Evolutionary conservation across 2,329 filamentous ascomycete species (phyloP), one percentile per base, ranked within the genome.

Genomic region (Pseudogymnoascus sp.): DNA sequence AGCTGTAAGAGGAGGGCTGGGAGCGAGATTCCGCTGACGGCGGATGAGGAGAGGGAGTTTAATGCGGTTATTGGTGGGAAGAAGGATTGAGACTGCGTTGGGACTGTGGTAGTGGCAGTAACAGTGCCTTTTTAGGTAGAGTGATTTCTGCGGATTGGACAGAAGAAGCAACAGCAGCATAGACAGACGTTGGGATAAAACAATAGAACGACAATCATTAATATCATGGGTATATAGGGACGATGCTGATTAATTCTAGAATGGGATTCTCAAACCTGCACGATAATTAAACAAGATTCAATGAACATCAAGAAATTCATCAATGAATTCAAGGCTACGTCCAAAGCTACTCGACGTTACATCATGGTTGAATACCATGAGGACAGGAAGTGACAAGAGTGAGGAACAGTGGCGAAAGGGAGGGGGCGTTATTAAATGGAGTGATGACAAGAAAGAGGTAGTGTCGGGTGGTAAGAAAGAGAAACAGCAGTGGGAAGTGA

Each of bases 11-110:
- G 65, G 38, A 68, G 71, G 21, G 61, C 38, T 6, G 71, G 70
- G 7, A 41, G 19, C 2, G 69, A 69, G 61, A 68, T 38, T 21
- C 49, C 64, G 3, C 43, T 70, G 7, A 67, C 63, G n/a, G 62
- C 12, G 10, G 68, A 68, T 23, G 70, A 72, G 63, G 68, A 72
- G 68, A 64, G 63, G 55, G 64, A 68, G 37, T 64, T 71, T 55
- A 69, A 59, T 45, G 61, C 35, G 45, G 59, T 19, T 11, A 66
- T 66, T 6, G 65, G 70, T 37, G 55, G 55, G 7, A 3, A 8
- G 64, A 66, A 62, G 59, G 64, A 66, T 23, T 69, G 68, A 49
- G 14, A 4, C 26, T 10, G 3, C 14, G 14, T 14, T 16, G 14
- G 23, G 43, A 29, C 12, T 49, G 43, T 21, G 23, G 10, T 6